Base-by-base conservation (phyloP, 768 basidiomycete genomes). In the Suillus cothurnatus region DNA sequence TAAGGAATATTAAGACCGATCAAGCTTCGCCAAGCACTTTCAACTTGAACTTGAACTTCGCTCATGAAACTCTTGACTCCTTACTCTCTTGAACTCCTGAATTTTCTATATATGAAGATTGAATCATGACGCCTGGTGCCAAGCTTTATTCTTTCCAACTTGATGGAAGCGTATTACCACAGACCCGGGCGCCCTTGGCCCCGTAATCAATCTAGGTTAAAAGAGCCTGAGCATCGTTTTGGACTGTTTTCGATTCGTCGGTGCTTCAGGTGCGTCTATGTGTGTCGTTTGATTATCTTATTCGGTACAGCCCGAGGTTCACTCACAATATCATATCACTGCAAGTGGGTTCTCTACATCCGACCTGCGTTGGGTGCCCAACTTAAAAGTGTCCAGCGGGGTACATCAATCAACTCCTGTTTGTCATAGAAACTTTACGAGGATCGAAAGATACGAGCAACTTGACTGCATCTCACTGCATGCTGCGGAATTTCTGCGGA, bases 401-500 rank as follows among this genome's bases (percentile, higher is more conserved):
- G 67, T 68, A 28, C 59, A 34, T 31, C 32, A 70, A 67, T 61
- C 65, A 57, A 38, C 2, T 38, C 12, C 36, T 38, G 36, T 65
- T n/a, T 66, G 28, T 11, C n/a, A 9, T 38, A 87, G 85, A 86
- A 7, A 86, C 82, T 70, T 82, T 32, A 7, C 7, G 32, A 34
- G 7, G 32, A 34, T 7, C 32, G 12, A 38, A 38, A 38, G 36
- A 38, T 81, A 82, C 34, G 77, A 75, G 31, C 9, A 34, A 34
- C 7, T 34, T 34, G 32, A 34, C 32, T 34, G 68, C 6, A 84
- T 91, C 26, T 87, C 85, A 36, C 68, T 80, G 82, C 28, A 74
- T 86, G 32, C 74, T 88, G 62, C 81, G 82, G 26, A 84, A 83
- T 17, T 73, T 90, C 74, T 88, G 62, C 81, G 82, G 26, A 84